Evolutionary conservation across 495 filamentous ascomycete species (phyloP).

Genomic region (Trichoderma orchidacearum): DNA sequence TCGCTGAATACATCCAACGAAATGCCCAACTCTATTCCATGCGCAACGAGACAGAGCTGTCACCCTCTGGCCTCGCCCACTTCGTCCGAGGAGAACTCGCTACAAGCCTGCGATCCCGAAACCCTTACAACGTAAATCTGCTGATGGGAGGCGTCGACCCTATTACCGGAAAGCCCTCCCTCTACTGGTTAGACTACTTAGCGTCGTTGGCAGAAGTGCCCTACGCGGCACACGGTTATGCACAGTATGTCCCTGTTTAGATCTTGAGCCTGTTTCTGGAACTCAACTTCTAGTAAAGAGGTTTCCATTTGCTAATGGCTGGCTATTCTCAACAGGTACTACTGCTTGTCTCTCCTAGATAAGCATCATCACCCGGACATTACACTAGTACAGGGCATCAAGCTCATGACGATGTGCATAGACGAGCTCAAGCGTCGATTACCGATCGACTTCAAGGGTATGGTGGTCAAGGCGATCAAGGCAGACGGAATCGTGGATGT

Average conservation of each 20-base stretch:
- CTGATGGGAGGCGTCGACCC: constrained; percentile 85
- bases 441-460: constrained; percentile 96
- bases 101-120: constrained; percentile 73
- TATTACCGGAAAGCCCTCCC: constrained; percentile 69
- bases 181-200: constrained; percentile 97
- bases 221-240: constrained; percentile 96
- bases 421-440: constrained; percentile 92
- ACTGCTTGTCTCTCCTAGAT: constrained; percentile 89
- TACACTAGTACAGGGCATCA: constrained; percentile 68
- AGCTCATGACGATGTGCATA: constrained; percentile 84
- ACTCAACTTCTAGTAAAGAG: neutral
- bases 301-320: neutral
- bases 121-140: constrained; percentile 91
- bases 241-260: constrained; percentile 53
- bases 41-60: constrained; percentile 87
- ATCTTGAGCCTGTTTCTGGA: neutral
- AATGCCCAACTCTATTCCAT: constrained; percentile 97
- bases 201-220: constrained; percentile 76
- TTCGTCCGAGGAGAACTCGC: constrained; percentile 92
- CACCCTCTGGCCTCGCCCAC: constrained; percentile 72
- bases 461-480: constrained; percentile 82
- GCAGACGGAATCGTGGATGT: constrained; percentile 79
- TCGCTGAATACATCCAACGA: constrained; percentile 97
- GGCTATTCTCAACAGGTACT: constrained; percentile 41
- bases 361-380: constrained; percentile 98